Base-by-base conservation (phyloP, 495 filamentous ascomycete species). In the Daldinia concentrica region DNA sequence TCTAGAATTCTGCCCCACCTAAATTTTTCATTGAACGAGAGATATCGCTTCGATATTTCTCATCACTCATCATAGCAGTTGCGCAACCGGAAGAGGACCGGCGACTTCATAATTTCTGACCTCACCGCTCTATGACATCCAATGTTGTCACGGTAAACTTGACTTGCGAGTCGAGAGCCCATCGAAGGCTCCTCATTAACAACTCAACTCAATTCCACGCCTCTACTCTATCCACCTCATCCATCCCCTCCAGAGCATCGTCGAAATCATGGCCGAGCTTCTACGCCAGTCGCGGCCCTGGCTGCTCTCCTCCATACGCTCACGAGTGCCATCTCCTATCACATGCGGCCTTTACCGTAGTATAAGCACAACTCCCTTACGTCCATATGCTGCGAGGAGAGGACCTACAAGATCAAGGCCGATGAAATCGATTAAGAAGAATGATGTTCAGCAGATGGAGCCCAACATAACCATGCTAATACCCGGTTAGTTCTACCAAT, bases 231-330 rank as follows among this genome's bases (percentile, higher is more conserved):
- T 36, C 24, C 26, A 63, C 11, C 5, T n/a, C 11, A 12, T 17
- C 36, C 24, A 34, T 30, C 32, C 9, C 4, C 14, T 12, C 17
- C 9, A 17, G 24, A 30, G 12, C n/a, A 29, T 24, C 36, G 6
- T 27, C 26, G 29, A 39, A 51, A 19, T 36, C 62, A 74, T 74
- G 72, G 63, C 67, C 59, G 48, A 63, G n/a, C 37, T 67, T 8
- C 32, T 74, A 26, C 72, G 72, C 34, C 19, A 61, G 30, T 60
- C 67, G 29, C 67, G 62, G 29, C 72, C 63, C 15, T 61, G 67
- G 63, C 59, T 71, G 27, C 29, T 64, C 29, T 62, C 72, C 37
- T 17, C 58, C 6, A 6, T 61, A 3, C 63, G 6, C 4, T 51
- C 48, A 6, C 62, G 57, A 39, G 37, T 54, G 7, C 24, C 54